phyloP scores from a whole-genome alignment of 1,284 basidiomycete genomes.

The Ustilago hordei region DNA sequence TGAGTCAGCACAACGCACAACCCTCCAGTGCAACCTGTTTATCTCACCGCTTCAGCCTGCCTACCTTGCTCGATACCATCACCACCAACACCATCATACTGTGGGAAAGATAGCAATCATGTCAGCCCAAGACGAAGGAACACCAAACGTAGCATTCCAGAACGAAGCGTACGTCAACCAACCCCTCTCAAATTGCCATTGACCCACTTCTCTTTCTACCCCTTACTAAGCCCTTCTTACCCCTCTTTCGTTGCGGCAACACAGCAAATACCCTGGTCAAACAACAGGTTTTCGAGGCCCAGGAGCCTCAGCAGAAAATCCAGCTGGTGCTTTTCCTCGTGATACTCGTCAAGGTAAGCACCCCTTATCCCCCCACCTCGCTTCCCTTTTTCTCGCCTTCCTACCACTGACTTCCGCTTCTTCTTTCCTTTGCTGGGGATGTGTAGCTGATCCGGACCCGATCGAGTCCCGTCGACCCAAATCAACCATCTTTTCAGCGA shows the following conservation, averaged over 20 bases:
- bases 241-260: not conserved
- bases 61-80: conserved; percentile 3
- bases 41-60: not conserved
- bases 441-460: conserved; percentile 40
- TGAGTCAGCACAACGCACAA: conserved; percentile 18
- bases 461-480: conserved; percentile 34
- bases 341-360: conserved; percentile 40
- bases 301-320: conserved; percentile 46
- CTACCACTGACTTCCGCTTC: conserved; percentile 1
- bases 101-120: not conserved
- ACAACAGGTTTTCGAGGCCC: conserved; percentile 44
- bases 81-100: not conserved
- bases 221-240: not conserved
- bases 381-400: not conserved
- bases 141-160: conserved; percentile 52
- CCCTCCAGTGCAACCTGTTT: not conserved
- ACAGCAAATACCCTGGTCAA: conserved; percentile 47
- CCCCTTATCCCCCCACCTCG: not conserved
- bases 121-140: conserved; percentile 35
- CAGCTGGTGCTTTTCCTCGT: conserved; percentile 48
- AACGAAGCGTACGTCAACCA: conserved; percentile 44
- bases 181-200: not conserved
- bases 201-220: not conserved
- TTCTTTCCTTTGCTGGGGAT: not conserved
- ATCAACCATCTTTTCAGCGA: conserved; percentile 51